Evolutionary conservation across 495 filamentous ascomycete species (phyloP).

Genomic region (Gamarada debralockiae): DNA sequence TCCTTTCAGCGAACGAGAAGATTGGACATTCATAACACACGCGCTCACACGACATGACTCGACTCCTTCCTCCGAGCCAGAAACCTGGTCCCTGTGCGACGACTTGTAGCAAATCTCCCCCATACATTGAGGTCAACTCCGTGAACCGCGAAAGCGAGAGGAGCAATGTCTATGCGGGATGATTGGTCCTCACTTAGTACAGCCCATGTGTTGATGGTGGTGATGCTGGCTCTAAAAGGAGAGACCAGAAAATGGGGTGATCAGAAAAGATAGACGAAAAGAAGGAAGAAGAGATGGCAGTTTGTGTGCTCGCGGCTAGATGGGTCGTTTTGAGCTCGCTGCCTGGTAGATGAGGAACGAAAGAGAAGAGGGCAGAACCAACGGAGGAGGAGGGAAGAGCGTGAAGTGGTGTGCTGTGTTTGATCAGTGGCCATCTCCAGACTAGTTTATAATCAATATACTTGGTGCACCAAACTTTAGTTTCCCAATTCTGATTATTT

Average conservation of each 20-base stretch:
- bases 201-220: conserved; percentile 15
- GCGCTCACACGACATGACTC: neutral
- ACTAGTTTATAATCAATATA: too few species aligned
- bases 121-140: conserved; percentile 23
- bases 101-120: conserved; percentile 25
- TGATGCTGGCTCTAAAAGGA: conserved; percentile 7
- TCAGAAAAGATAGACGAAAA: conserved; percentile 5
- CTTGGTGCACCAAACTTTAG: too few species aligned
- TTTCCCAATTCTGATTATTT: too few species aligned
- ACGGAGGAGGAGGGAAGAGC: too few species aligned
- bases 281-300: conserved; percentile 3
- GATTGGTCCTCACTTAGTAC: conserved; percentile 24
- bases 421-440: too few species aligned
- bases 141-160: conserved; percentile 25
- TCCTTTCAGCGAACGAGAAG: neutral
- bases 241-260: conserved; percentile 17
- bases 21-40: conserved; percentile 23
- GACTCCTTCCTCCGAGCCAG: conserved; percentile 21
- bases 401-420: too few species aligned
- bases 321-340: conserved; percentile 20
- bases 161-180: conserved; percentile 19
- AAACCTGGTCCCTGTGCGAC: conserved; percentile 28
- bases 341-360: neutral
- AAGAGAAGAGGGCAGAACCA: too few species aligned
- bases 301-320: conserved; percentile 19